Evolutionary conservation across 1,284 basidiomycete species (phyloP), one percentile per base, ranked within the genome.

Genomic region (Apiotrichum veenhuisii): DNA sequence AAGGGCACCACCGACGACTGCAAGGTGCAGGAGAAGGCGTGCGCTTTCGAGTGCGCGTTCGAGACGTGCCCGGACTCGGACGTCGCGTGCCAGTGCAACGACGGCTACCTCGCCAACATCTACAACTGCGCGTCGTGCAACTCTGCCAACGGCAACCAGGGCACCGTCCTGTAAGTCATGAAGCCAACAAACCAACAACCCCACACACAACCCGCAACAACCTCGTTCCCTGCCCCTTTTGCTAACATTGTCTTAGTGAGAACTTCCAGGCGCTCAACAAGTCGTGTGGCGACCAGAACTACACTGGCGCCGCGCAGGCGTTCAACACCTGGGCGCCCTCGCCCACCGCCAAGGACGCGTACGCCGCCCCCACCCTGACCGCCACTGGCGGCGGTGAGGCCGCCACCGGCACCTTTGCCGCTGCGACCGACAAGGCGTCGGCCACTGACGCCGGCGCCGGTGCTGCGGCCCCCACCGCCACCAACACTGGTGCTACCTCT

Each of bases 81-180:
- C 64, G 54, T 75, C 43, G 59, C 58, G 36, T 77, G 75, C 62
- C 72, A 75, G 63, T 77, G 75, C 63, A 52, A 61, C 64, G 64
- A 50, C 9, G 30, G 54, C 11, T 75, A 77, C 70, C 69, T 76
- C 57, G 57, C 62, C 45, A 72, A 69, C 69, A 74, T 77, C 61
- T 77, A 61, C 72, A 74, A 74, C 72, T 76, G 71, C 59, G 73
- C 65, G 20, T 67, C 67, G n/a, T 76, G 75, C 66, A 76, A 76
- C 70, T 71, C 72, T 23, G 70, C 66, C 62, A 76, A 75, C 68
- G 57, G 56, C 58, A 75, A 75, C 69, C 52, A 65, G 34, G 64
- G 71, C 22, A 77, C 74, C 37, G 57, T 59, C 25, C 38, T 74
- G 50, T 52, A 23, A 44, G 50, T 37, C 4, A n/a, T n/a, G n/a